Percentiles rank a stretch among this genome's conserved stretches.
Conservation (phyloP, 352 stramenopile genomes). For the Thraustotheca clavata region DNA sequence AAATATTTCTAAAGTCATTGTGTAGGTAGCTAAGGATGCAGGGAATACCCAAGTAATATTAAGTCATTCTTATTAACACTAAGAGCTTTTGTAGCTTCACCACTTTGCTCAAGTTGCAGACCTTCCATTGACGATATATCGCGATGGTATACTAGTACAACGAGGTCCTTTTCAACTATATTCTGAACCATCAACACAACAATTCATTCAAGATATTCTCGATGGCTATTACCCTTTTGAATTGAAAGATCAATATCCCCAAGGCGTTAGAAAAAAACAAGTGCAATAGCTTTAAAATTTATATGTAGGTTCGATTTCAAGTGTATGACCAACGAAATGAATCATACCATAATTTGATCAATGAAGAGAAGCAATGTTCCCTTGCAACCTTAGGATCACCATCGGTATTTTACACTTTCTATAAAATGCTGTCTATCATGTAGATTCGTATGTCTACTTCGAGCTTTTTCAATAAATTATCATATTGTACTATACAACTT, state of each 20-base stretch:
- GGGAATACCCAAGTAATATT: not conserved
- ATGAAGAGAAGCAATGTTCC: not conserved
- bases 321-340: not conserved
- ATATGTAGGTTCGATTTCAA: slow-evolving; percentile 10
- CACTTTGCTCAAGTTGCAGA: slow-evolving; percentile 1
- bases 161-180: slow-evolving; percentile 24
- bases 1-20: not conserved
- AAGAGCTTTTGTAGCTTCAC: not conserved
- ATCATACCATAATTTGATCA: not conserved
- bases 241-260: slow-evolving; percentile 25
- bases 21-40: not conserved
- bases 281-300: too few relatives aligned
- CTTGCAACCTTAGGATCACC: not conserved
- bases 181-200: not conserved
- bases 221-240: slow-evolving; percentile 37
- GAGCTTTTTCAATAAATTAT: not conserved
- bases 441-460: not conserved
- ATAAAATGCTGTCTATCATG: not conserved
- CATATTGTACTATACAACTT: not conserved
- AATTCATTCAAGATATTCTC: slow-evolving; percentile 26
- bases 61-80: not conserved
- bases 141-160: slow-evolving; percentile 23
- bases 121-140: slow-evolving; percentile 21
- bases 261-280: too few relatives aligned
- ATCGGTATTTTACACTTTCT: too few relatives aligned